Evolutionary conservation across 2,329 filamentous ascomycete species (phyloP), one percentile per base, ranked within the genome.

Genomic region (Aspergillus jensenii): DNA sequence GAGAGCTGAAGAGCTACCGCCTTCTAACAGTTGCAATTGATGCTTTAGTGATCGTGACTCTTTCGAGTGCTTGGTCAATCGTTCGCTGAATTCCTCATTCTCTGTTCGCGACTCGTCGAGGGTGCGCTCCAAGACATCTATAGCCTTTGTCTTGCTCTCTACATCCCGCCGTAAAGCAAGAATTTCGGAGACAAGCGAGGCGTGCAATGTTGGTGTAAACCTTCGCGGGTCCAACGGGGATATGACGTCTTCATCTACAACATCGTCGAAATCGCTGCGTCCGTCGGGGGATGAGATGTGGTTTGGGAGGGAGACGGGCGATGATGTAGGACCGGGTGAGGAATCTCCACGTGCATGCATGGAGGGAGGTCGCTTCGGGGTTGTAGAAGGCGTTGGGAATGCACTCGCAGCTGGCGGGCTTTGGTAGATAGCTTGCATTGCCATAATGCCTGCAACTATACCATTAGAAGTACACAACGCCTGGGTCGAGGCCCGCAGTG

Each of bases 191-290:
- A 99, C 93, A 6, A 99, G 80, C 50, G 91, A 97, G 8, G 95
- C 95, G 73, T 98, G 95, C 11, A 99, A 79, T 0, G 93, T 98
- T 1, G 95, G 95, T 0, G 95, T 99, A 70, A 99, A 97, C 39
- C 95, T 86, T 55, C 93, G 87, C 3, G 95, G 92, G 70, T 99
- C 95, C 31, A 97, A 80, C 21, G 91, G 87, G 2, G 85, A 86
- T 35, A 92, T 86, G 45, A 79, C 85, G 62, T 93, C 89, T 63
- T 93, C 72, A 23, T 74, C 68, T n/a, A 67, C 62, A 44, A 68
- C 56, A 56, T 75, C 71, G 14, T 75, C 70, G 21, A 74, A 63
- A 64, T 76, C 70, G 56, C 69, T 69, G 65, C 72, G 63, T 60
- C 77, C 74, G 43, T 72, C 71, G 17, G 71, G 70, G 46, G 72